Evolutionary conservation across 805 yeast species (phyloP).

Genomic region (Kuraishia borneana): DNA sequence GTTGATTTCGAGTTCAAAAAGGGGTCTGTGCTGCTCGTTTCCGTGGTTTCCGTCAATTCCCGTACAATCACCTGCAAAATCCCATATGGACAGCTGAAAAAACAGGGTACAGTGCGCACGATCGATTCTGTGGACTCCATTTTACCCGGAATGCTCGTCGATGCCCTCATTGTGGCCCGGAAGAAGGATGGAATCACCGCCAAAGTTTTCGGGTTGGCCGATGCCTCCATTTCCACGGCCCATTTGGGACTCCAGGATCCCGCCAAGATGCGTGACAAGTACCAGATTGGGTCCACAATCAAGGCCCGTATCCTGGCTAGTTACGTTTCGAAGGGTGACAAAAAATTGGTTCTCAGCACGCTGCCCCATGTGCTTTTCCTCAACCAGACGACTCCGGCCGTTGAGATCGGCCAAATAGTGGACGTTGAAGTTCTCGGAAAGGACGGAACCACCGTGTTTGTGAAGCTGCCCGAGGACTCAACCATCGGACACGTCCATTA

Average conservation of each 20-base stretch:
- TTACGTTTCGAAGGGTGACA: constrained; percentile 33
- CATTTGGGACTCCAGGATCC: constrained; percentile 42
- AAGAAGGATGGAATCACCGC: constrained; percentile 54
- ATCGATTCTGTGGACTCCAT: constrained; percentile 71
- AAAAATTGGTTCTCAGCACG: constrained; percentile 53
- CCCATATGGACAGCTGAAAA: constrained; percentile 33
- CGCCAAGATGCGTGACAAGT: constrained; percentile 46
- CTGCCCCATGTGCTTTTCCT: constrained; percentile 41
- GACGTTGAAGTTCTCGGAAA: constrained; percentile 48
- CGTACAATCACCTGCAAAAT: constrained; percentile 49
- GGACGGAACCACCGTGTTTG: constrained; percentile 45
- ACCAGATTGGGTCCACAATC: constrained; percentile 53
- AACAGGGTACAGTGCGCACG: constrained; percentile 34
- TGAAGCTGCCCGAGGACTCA: constrained; percentile 41
- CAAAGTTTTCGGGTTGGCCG: constrained; percentile 63
- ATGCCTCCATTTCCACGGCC: constrained; percentile 58
- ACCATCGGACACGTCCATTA: constrained; percentile 66
- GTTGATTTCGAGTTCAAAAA: constrained; percentile 21
- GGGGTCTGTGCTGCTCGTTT: constrained; percentile 65
- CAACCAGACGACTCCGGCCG: constrained; percentile 31
- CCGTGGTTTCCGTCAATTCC: constrained; percentile 34
- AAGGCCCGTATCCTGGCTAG: constrained; percentile 65
- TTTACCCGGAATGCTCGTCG: constrained; percentile 77
- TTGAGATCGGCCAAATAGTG: constrained; percentile 68
- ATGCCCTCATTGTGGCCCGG: constrained; percentile 55